Percentiles rank a stretch among this genome's conserved stretches.
These are phyloP conservation scores for Tremella mesenterica DNA, from an alignment of 768 basidiomycete species.

Conservation along the genomic window DNA sequence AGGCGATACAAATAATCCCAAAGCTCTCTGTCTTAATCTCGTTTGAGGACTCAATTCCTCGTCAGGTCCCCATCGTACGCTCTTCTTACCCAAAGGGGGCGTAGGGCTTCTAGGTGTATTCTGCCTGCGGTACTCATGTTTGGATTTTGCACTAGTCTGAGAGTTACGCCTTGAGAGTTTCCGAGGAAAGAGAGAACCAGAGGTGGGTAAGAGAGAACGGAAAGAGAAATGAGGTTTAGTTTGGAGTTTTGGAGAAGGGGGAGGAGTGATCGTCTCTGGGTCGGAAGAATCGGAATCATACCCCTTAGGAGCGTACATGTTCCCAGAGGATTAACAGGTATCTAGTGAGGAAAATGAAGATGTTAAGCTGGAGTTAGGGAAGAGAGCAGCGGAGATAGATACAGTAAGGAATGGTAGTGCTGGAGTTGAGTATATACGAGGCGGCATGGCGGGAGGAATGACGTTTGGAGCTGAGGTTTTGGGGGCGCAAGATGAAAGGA, in stretches of 20 bases:
- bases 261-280: slow-evolving; percentile 4
- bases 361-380: no score
- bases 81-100: slow-evolving; percentile 8
- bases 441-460: no score
- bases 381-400: no score
- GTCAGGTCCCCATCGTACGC: slow-evolving; percentile 4
- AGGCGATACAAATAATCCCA: background rate
- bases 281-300: slow-evolving; percentile 15
- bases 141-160: background rate
- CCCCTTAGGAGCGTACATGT: slow-evolving; percentile 18
- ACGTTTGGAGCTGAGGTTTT: no score
- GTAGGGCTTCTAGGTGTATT: background rate
- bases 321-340: no score
- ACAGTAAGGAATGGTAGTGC: no score
- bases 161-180: background rate
- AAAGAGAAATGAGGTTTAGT: slow-evolving; percentile 14
- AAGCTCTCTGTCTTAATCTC: background rate
- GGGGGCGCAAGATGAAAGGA: no score
- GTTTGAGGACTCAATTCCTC: background rate
- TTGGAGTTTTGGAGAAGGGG: background rate
- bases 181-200: background rate
- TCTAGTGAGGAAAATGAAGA: no score
- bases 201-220: slow-evolving; percentile 4
- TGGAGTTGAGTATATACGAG: no score
- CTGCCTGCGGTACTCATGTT: background rate